Evolutionary conservation across 371 early-diverging fungal genomes (phyloP).

Genomic region (Mortierella sp.): DNA sequence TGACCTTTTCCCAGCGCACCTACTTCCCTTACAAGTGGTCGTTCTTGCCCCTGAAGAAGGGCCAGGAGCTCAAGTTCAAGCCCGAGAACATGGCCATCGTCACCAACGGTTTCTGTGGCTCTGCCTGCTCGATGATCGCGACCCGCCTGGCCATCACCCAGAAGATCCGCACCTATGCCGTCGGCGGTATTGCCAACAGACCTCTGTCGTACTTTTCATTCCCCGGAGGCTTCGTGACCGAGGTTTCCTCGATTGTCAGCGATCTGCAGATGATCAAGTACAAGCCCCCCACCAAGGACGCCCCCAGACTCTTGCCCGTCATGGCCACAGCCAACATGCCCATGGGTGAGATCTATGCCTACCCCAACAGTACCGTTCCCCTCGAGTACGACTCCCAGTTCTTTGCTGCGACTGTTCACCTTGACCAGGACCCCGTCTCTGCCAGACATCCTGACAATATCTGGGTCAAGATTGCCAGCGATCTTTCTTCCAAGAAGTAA

Average conservation of each 20-base stretch:
- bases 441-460: conserved; percentile 51
- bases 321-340: conserved; percentile 14
- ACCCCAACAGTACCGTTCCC: conserved; percentile 39
- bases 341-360: conserved; percentile 49
- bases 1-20: conserved; percentile 42
- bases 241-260: conserved; percentile 27
- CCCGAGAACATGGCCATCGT: conserved; percentile 54
- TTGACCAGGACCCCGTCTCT: conserved; percentile 41
- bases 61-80: conserved; percentile 43
- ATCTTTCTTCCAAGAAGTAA: conserved; percentile 30
- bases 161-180: conserved; percentile 48
- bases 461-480: conserved; percentile 54
- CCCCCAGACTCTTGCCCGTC: conserved; percentile 6
- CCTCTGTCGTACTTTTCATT: conserved; percentile 54
- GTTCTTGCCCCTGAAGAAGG: conserved; percentile 51
- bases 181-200: conserved; percentile 39
- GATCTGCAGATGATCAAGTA: conserved; percentile 30
- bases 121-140: conserved; percentile 57
- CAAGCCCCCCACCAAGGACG: conserved; percentile 25
- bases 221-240: conserved; percentile 57
- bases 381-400: conserved; percentile 52
- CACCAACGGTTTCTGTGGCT: conserved; percentile 57
- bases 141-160: conserved; percentile 44
- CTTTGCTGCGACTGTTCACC: conserved; percentile 42
- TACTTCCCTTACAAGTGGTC: conserved; percentile 43